A percentile compares a stretch with the other conserved stretches of the same genome.
Evolutionary conservation across 208 protist genomes (phyloP).

Genomic region (Leptomonas seymouri): DNA sequence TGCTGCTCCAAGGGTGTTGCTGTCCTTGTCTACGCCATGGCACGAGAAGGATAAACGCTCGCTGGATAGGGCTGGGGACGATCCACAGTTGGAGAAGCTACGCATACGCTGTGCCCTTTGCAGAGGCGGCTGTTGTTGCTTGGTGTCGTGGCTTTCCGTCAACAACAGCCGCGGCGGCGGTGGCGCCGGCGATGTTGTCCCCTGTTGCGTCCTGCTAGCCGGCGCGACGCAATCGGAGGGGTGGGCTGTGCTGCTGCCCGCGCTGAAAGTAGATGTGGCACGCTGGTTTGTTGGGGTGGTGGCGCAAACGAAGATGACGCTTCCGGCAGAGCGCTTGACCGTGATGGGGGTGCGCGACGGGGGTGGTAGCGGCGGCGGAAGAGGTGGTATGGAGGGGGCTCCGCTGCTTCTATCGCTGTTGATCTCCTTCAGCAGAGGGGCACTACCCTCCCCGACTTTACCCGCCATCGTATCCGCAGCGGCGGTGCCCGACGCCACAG

Average conservation of each 20-base stretch:
- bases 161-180: background rate
- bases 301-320: constrained; percentile 11
- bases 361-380: constrained; percentile 17
- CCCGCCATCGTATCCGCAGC: background rate
- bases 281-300: background rate
- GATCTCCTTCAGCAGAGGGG: too few species aligned
- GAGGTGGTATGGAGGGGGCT: background rate
- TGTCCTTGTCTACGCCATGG: background rate
- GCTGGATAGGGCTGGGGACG: background rate
- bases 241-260: background rate
- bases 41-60: background rate
- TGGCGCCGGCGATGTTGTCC: background rate
- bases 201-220: background rate
- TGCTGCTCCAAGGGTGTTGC: background rate
- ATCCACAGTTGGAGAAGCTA: background rate
- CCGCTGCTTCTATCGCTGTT: background rate
- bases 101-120: background rate
- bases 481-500: background rate
- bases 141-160: background rate
- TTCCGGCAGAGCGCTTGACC: background rate
- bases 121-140: background rate
- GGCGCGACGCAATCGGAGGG: constrained; percentile 6
- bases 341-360: constrained; percentile 18
- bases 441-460: background rate
- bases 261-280: background rate